These are phyloP conservation scores for Termitomyces sp. DNA, from an alignment of 768 basidiomycete species.

Conservation along the genomic window DNA sequence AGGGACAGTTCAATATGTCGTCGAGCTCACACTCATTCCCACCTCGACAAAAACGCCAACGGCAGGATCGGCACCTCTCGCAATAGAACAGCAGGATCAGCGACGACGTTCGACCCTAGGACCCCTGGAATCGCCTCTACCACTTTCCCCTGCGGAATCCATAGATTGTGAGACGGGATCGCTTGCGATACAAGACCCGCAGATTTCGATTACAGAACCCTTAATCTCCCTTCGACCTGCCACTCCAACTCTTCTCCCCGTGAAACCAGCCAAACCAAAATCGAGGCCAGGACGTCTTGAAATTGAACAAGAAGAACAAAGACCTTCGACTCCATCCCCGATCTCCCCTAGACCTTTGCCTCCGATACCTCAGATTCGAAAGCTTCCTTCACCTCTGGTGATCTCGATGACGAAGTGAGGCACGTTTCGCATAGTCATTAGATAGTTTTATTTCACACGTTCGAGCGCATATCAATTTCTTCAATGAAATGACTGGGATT, in stretches of 20 bases:
- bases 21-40: neutral
- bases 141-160: neutral
- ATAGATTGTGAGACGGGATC: no score
- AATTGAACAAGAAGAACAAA: neutral
- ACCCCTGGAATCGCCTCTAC: neutral
- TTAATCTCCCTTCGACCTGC: neutral
- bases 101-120: neutral
- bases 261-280: neutral
- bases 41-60: neutral
- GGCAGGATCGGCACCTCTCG: neutral
- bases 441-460: no score
- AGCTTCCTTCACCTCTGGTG: neutral
- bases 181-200: neutral
- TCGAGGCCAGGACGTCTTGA: neutral
- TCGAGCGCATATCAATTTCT: neutral
- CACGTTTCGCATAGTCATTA: neutral
- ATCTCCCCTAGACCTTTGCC: neutral
- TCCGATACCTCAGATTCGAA: neutral
- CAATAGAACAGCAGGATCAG: neutral
- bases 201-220: neutral
- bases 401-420: neutral
- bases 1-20: neutral
- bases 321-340: neutral
- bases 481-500: neutral
- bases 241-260: no score